A percentile compares a stretch with the other conserved stretches of the same genome.
Conservation (phyloP, 495 filamentous ascomycete species). For the Daldinia grandis region DNA sequence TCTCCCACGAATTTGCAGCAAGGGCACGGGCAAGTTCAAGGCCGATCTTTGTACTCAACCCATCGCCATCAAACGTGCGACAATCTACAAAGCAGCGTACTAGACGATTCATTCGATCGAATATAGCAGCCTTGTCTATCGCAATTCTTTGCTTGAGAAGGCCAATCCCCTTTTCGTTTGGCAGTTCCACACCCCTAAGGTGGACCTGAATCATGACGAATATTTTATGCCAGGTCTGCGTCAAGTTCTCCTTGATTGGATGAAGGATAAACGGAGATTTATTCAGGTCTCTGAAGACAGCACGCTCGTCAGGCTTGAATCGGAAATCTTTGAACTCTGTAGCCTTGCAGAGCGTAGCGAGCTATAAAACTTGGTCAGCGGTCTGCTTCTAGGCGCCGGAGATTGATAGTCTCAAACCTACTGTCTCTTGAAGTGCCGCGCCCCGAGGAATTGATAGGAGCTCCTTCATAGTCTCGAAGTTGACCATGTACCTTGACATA, state of each 20-base stretch:
- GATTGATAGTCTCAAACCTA: conserved; percentile 51
- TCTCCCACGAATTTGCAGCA: conserved; percentile 84
- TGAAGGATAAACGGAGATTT: conserved; percentile 74
- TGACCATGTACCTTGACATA: conserved; percentile 93
- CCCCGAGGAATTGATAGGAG: conserved; percentile 70
- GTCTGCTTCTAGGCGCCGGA: neutral
- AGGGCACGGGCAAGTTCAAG: conserved; percentile 83
- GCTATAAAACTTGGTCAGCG: conserved; percentile 58
- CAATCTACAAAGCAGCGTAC: conserved; percentile 90
- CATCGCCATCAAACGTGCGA: conserved; percentile 72
- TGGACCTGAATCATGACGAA: conserved; percentile 84
- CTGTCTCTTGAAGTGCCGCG: conserved; percentile 73
- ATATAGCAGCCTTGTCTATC: conserved; percentile 75
- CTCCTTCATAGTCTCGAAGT: conserved; percentile 88
- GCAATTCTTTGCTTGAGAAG: conserved; percentile 69
- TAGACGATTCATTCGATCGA: conserved; percentile 76
- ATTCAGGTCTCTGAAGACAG: conserved; percentile 84
- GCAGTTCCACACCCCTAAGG: conserved; percentile 78
- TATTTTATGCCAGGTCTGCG: conserved; percentile 80
- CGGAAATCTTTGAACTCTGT: conserved; percentile 69
- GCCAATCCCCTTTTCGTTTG: conserved; percentile 65
- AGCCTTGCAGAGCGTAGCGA: conserved; percentile 73
- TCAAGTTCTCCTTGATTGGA: conserved; percentile 81
- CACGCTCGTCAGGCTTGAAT: conserved; percentile 77
- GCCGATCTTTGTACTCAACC: conserved; percentile 70